Base-by-base conservation (phyloP, 2,329 filamentous ascomycete species). In the Blastomyces percursus region DNA sequence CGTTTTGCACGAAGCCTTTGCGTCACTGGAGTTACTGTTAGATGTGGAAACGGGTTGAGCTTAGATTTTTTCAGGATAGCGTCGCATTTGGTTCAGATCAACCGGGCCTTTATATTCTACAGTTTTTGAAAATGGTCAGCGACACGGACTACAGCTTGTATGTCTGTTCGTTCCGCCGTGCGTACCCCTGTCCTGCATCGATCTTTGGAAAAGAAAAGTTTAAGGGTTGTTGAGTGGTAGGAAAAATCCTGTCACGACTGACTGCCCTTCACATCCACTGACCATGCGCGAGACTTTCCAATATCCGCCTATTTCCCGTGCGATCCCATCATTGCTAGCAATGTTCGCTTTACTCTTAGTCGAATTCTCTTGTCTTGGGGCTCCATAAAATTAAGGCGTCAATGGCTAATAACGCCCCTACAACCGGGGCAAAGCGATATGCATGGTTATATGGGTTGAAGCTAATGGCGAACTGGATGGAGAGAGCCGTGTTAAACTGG, bases 381-480 rank as follows among this genome's bases (percentile, higher is more conserved):
- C 57, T 46, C 57, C 40, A 46, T 59, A 46, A 48, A 59, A 27
- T 24, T 59, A 59, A 48, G 27, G 54, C n/a, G 35, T 27, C 35
- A 55, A 35, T 42, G 32, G 35, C 21, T 40, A 38, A 27, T 21
- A n/a, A 27, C 5, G 14, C 27, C 24, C 57, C 27, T 59, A 32
- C 21, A 32, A 30, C 48, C 48, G 42, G 57, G 42, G 14, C 57
- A 48, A 59, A 46, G 24, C n/a, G 42, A 21, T 35, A 35, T 48
- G 24, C 42, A 59, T 48, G 42, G 27, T 35, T 27, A 48, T 32
- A 58, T 9, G 4, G 55, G 11, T 21, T 27, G 38, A 44, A 58
- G 2, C 16, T 11, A 58, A 44, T 19, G 35, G 35, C 35, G 8
- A 38, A 44, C 40, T 44, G 19, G 40, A 19, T 44, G 40, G 40